A percentile compares a stretch with the other conserved stretches of the same genome.
Evolutionary conservation across 805 yeast species (phyloP).

Genomic region (Cyberlindnera euphorbiiphila): DNA sequence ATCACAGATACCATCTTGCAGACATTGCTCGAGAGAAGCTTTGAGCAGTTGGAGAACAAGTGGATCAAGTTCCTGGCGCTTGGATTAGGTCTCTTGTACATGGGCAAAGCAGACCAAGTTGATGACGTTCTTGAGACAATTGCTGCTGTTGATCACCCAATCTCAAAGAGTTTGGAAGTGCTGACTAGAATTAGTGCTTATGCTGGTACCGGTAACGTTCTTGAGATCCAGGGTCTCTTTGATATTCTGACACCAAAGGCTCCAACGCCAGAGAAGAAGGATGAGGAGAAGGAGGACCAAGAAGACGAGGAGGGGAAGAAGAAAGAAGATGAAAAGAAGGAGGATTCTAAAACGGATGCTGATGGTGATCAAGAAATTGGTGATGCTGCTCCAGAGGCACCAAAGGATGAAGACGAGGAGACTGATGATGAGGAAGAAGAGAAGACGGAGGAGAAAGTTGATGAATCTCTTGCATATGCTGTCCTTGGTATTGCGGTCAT

Average conservation of each 20-base stretch:
- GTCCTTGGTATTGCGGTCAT: slow-evolving; percentile 92
- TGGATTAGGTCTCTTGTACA: slow-evolving; percentile 85
- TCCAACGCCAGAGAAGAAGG: slow-evolving; percentile 53
- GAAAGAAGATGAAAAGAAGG: slow-evolving; percentile 38
- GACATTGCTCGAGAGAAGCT: slow-evolving; percentile 81
- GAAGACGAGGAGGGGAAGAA: slow-evolving; percentile 39
- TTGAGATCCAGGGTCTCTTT: slow-evolving; percentile 85
- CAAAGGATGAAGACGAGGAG: slow-evolving; percentile 29
- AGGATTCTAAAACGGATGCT: slow-evolving; percentile 28
- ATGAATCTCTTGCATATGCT: slow-evolving; percentile 64
- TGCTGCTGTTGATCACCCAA: slow-evolving; percentile 93
- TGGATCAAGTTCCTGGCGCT: slow-evolving; percentile 89
- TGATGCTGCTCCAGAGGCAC: slow-evolving; percentile 26
- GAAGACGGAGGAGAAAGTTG: slow-evolving; percentile 30
- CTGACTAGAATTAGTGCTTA: slow-evolving; percentile 90
- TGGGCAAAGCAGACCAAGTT: slow-evolving; percentile 91
- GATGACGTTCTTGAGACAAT: slow-evolving; percentile 93
- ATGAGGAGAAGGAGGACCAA: slow-evolving; percentile 59
- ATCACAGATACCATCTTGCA: slow-evolving; percentile 89
- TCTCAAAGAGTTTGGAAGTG: slow-evolving; percentile 83
- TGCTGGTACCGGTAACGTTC: slow-evolving; percentile 96
- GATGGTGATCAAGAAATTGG: slow-evolving; percentile 30
- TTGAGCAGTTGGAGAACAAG: slow-evolving; percentile 70
- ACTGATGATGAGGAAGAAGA: slow-evolving; percentile 28
- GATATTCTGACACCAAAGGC: slow-evolving; percentile 77